Base-by-base conservation (phyloP, 306 rosid genomes). In the Psophocarpus tetragonolobus region DNA sequence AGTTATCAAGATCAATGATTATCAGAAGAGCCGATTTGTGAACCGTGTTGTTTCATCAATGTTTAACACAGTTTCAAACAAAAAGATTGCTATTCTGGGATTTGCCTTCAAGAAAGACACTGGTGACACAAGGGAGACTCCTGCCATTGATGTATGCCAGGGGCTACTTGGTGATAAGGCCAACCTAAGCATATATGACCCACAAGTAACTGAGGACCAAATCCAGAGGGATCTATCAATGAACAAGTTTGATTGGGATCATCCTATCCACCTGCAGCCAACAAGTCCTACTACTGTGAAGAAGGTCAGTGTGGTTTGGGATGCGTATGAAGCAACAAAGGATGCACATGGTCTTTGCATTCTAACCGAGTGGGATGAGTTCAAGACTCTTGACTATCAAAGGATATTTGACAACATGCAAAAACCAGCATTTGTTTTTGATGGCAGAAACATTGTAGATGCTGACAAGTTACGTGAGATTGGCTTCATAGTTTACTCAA, bases 41-140 rank as follows among this genome's bases (percentile, higher is more conserved):
- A 94, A 94, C 85, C 94, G 98, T 29, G 93, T 94, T n/a, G 98
- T 94, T 73, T 23, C 98, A 30, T 94, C 98, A 1, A 94, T 94
- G 98, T 94, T 94, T 57, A 94, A 94, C 97, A 94, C 98, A 0
- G 98, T 94, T 38, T 80, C 98, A 0, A 87, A 80, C 87, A 94
- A 94, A 80, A 94, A 94, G 95, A 81, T 94, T 26, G 97, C 97
- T 33, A 54, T 94, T 75, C 90, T 94, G 24, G 98, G 98, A 23
- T 94, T 94, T 50, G 97, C 98, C 45, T 94, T 94, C 88, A 94
- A 94, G 90, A 94, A 94, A 87, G 98, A 94, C 67, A 94, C 98
- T 0, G 98, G 98, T 2, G 98, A 94, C 85, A 94, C 98, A 6
- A 91, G 98, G 85, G 98, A 94, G 87, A 92, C 98, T 72, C 98